Evolutionary conservation across 768 basidiomycete species (phyloP).

Genomic region (Nidularia pulvinata): DNA sequence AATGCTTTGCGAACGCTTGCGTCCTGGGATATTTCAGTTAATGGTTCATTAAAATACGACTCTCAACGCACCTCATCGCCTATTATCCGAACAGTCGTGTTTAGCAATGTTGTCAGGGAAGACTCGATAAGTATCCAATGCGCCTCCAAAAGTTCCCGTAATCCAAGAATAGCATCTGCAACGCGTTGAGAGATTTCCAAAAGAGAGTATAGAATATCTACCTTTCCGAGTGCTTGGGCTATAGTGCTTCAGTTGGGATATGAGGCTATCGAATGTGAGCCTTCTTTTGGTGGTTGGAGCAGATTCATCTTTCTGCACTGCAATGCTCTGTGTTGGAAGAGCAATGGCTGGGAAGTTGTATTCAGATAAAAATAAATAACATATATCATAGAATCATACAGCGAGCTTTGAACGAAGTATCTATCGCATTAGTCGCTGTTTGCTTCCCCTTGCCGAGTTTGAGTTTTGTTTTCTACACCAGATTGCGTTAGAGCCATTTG

Average conservation of each 20-base stretch:
- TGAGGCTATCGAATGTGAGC: constrained; percentile 74
- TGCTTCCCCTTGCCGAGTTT: constrained; percentile 97
- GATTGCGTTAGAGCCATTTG: not conserved
- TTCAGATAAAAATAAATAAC: constrained; percentile 7
- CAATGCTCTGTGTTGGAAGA: constrained; percentile 83
- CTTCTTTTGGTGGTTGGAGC: constrained; percentile 77
- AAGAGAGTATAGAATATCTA: constrained; percentile 14
- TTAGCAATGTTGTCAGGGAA: constrained; percentile 55
- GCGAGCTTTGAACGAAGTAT: constrained; percentile 95
- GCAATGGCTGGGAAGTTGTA: constrained; percentile 69
- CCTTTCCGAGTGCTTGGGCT: constrained; percentile 78
- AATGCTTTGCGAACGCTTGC: constrained; percentile 74
- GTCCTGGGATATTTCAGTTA: too few species aligned
- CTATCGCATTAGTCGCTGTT: constrained; percentile 78
- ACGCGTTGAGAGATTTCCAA: not conserved
- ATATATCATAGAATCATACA: constrained; percentile 51
- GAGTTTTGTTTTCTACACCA: constrained; percentile 84
- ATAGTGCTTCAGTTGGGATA: constrained; percentile 83
- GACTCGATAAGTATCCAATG: constrained; percentile 55
- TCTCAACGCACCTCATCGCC: constrained; percentile 69
- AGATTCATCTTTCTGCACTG: constrained; percentile 47
- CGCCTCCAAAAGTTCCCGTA: constrained; percentile 69
- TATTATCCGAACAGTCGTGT: constrained; percentile 68
- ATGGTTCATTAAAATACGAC: constrained; percentile 5
- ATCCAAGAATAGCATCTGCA: constrained; percentile 71